These are phyloP conservation scores for Hypomontagnella submonticulosa DNA, from an alignment of 495 filamentous ascomycete genomes.

Conservation along the genomic window DNA sequence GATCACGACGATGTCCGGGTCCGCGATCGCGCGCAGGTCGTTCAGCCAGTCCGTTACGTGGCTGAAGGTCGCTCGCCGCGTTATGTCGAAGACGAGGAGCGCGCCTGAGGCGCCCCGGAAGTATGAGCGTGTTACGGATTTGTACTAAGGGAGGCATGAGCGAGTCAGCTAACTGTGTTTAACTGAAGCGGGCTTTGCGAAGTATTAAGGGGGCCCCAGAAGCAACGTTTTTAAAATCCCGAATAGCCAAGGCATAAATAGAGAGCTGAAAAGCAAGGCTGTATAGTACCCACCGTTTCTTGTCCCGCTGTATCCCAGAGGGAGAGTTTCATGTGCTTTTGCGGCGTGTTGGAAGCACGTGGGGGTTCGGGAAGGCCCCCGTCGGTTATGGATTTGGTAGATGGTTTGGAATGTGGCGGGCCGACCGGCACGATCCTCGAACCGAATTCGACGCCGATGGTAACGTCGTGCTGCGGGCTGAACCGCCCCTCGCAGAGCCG, in stretches of 20 bases:
- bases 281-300: conserved; percentile 68
- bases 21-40: conserved; percentile 91
- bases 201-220: too few relatives aligned
- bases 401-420: conserved; percentile 67
- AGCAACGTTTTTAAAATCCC: too few relatives aligned
- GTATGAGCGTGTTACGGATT: conserved; percentile 92
- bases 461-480: conserved; percentile 91
- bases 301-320: conserved; percentile 98
- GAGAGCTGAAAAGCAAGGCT: not conserved
- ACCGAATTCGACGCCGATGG: conserved; percentile 97
- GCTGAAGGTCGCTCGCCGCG: conserved; percentile 81
- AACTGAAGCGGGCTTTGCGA: too few relatives aligned
- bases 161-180: conserved; percentile 3
- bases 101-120: conserved; percentile 94
- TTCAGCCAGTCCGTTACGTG: conserved; percentile 91
- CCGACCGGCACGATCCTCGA: conserved; percentile 93
- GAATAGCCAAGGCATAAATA: too few relatives aligned
- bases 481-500: conserved; percentile 98
- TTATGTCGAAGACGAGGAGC: conserved; percentile 94
- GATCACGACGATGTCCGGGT: conserved; percentile 92
- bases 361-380: conserved; percentile 54
- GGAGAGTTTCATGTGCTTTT: conserved; percentile 79
- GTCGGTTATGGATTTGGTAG: conserved; percentile 46
- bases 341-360: conserved; percentile 47
- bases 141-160: conserved; percentile 61